Evolutionary conservation across 208 protist species (phyloP).

Genomic region (Trichomonas vaginalis): DNA sequence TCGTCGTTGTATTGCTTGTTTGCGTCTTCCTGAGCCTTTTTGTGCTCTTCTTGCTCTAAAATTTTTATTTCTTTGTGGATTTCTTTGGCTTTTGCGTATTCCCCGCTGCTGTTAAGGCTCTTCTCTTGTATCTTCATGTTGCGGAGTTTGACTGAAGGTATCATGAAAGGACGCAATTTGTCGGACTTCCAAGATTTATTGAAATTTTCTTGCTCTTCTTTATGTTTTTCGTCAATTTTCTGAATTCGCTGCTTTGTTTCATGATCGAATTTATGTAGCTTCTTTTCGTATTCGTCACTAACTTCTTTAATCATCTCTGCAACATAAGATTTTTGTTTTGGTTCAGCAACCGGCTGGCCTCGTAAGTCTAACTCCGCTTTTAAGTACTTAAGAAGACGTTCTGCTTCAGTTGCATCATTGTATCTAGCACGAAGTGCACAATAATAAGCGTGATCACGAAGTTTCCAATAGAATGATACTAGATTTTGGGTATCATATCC

Average conservation of each 20-base stretch:
- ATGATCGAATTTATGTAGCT: neutral
- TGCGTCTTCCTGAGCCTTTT: neutral
- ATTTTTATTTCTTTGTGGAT: neutral
- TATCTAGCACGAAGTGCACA: neutral
- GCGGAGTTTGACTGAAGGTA: neutral
- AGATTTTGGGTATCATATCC: neutral
- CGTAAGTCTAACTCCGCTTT: neutral
- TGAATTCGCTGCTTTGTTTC: neutral
- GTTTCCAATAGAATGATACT: neutral
- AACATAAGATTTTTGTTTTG: neutral
- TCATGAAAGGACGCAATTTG: neutral
- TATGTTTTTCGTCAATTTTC: neutral
- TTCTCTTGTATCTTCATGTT: neutral
- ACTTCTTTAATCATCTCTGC: neutral
- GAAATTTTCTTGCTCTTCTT: neutral
- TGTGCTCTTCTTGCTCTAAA: neutral
- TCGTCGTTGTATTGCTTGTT: neutral
- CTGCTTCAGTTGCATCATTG: neutral
- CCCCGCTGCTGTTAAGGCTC: neutral
- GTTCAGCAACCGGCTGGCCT: neutral
- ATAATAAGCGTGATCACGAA: neutral
- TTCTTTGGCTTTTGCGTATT: neutral
- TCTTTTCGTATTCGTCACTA: neutral
- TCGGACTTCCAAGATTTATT: neutral
- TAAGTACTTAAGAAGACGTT: neutral